phyloP scores from a whole-genome alignment of 108 stramenopile species.

The Cyclotella atomus region DNA sequence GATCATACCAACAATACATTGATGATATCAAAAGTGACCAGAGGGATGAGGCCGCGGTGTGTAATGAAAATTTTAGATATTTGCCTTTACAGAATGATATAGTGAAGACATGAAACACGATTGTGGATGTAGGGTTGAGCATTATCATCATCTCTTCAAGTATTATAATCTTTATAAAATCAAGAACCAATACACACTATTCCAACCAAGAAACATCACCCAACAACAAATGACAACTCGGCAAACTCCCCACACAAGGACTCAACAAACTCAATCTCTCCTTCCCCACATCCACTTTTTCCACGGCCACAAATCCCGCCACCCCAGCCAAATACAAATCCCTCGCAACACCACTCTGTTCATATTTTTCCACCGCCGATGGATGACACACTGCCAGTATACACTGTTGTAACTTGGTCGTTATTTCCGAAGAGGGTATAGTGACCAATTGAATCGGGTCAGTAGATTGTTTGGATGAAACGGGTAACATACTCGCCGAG shows the following conservation, averaged over 20 bases:
- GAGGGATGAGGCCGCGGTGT: too few species aligned
- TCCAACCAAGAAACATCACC: conserved; percentile 91
- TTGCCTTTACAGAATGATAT: too few species aligned
- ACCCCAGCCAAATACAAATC: conserved; percentile 78
- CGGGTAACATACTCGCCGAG: conserved; percentile 77
- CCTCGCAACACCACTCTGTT: conserved; percentile 57
- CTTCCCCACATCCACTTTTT: conserved; percentile 70
- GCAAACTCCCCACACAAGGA: conserved; percentile 81
- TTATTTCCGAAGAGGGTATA: conserved; percentile 48
- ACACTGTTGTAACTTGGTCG: conserved; percentile 59
- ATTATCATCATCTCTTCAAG: too few species aligned
- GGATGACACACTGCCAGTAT: conserved; percentile 89
- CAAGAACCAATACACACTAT: too few species aligned
- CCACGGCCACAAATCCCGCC: conserved; percentile 85
- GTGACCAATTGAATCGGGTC: conserved; percentile 73
- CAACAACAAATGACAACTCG: conserved; percentile 66
- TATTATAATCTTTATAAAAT: too few species aligned
- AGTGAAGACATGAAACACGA: too few species aligned
- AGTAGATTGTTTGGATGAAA: conserved; percentile 80
- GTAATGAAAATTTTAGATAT: too few species aligned
- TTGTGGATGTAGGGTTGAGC: too few species aligned
- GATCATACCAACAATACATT: too few species aligned
- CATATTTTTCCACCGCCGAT: conserved; percentile 66
- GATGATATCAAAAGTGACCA: too few species aligned
- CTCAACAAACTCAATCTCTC: conserved; percentile 74